Evolutionary conservation across 441 rosid species (phyloP).

Genomic region (Jatropha multifida): DNA sequence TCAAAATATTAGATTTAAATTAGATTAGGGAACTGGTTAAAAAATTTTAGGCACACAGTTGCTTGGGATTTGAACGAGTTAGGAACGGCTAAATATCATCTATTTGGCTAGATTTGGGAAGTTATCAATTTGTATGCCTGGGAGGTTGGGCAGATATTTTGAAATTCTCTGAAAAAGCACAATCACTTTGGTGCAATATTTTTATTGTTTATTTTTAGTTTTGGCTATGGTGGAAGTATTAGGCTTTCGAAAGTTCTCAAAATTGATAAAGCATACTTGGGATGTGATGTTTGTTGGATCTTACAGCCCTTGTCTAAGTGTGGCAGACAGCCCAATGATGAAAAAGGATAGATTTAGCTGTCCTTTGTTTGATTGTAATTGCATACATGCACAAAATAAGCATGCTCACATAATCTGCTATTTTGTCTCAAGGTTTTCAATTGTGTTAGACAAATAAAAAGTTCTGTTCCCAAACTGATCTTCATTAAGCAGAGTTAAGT

Average conservation of each 20-base stretch:
- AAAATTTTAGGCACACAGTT: neutral
- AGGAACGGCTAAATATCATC: neutral
- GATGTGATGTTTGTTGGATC: neutral
- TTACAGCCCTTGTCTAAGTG: neutral
- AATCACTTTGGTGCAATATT: neutral
- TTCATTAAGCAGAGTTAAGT: neutral
- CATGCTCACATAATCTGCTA: neutral
- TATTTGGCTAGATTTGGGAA: neutral
- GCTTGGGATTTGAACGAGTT: neutral
- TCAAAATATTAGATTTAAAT: neutral
- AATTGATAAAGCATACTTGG: neutral
- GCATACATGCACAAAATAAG: neutral
- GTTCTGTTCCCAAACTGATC: neutral
- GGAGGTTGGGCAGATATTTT: too few relatives aligned
- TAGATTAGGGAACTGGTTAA: neutral
- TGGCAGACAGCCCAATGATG: slow-evolving; percentile 3
- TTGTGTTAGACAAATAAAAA: neutral
- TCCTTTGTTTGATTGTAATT: neutral
- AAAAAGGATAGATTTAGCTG: neutral
- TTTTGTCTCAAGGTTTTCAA: neutral
- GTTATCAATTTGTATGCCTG: neutral
- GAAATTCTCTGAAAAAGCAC: neutral
- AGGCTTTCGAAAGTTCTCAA: neutral
- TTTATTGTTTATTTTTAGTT: neutral
- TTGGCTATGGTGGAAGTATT: neutral